Evolutionary conservation across 768 basidiomycete species (phyloP).

Genomic region (Dictyophora rubrovolvata): DNA sequence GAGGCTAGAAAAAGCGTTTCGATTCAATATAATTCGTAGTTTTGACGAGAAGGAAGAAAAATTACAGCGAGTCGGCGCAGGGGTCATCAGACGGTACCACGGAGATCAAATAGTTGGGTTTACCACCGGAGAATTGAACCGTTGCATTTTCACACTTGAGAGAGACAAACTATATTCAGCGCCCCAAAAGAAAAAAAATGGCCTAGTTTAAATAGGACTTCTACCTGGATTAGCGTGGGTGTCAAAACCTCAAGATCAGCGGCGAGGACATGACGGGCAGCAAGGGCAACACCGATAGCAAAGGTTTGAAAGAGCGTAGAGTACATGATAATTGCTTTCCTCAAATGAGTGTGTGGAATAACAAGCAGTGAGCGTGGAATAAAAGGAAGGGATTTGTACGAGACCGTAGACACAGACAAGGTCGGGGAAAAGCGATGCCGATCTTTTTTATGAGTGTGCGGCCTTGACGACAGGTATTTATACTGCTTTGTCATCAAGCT

Average conservation of each 20-base stretch:
- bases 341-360: constrained; percentile 16
- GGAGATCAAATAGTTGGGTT: neutral
- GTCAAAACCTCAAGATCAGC: constrained; percentile 41
- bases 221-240: constrained; percentile 46
- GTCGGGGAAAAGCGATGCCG: constrained; percentile 15
- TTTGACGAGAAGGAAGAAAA: neutral
- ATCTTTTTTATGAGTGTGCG: neutral
- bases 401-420: constrained; percentile 19
- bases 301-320: constrained; percentile 66
- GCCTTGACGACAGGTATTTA: neutral
- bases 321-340: constrained; percentile 45
- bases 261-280: constrained; percentile 33
- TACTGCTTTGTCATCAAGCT: neutral
- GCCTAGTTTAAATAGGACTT: neutral
- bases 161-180: neutral
- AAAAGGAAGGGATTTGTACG: constrained; percentile 19
- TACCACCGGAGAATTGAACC: neutral
- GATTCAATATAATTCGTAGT: neutral
- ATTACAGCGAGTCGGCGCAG: constrained; percentile 55
- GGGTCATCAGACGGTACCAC: constrained; percentile 41
- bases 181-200: neutral
- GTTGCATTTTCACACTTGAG: neutral
- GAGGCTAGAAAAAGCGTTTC: constrained; percentile 29
- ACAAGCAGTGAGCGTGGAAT: constrained; percentile 20
- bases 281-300: constrained; percentile 47